These are phyloP conservation scores for Acephala macrosclerotiorum DNA, from an alignment of 2,329 filamentous ascomycete species.

Conservation along the genomic window DNA sequence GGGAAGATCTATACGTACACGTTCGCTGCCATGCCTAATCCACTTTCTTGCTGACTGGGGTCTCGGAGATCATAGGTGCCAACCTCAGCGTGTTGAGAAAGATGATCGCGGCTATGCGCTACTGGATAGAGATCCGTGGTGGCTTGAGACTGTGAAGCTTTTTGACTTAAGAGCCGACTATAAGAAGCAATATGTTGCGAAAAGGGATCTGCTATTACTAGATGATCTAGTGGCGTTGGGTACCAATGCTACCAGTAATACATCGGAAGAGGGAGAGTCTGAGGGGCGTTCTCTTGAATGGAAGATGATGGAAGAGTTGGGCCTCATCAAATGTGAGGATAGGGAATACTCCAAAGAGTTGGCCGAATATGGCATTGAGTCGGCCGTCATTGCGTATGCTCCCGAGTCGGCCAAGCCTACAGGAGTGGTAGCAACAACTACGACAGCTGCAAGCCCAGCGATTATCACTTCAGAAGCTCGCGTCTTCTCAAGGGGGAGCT, in stretches of 20 bases:
- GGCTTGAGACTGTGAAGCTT: neutral
- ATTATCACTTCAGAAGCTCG: neutral
- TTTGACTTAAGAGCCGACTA: constrained; percentile 9
- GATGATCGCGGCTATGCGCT: constrained; percentile 18
- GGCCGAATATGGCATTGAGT: constrained; percentile 8
- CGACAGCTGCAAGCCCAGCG: neutral
- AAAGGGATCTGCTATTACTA: neutral
- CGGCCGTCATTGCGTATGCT: constrained; percentile 7
- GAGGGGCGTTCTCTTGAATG: neutral
- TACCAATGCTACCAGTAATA: constrained; percentile 5
- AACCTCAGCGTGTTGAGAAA: constrained; percentile 7
- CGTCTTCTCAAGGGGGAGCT: neutral
- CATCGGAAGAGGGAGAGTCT: neutral
- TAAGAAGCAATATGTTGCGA: constrained; percentile 13
- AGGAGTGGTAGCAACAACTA: neutral
- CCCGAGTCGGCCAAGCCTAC: neutral
- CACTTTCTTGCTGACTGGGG: constrained; percentile 14
- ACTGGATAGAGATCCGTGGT: constrained; percentile 11
- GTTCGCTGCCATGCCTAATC: constrained; percentile 10
- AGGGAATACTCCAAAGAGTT: constrained; percentile 6
- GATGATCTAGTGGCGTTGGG: neutral
- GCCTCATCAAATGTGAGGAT: constrained; percentile 10
- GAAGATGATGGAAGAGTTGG: neutral
- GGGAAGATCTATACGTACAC: constrained; percentile 4
- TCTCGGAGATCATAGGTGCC: constrained; percentile 16